Base-by-base conservation (phyloP, 441 rosid genomes). In the Pelargonium citronellum region DNA sequence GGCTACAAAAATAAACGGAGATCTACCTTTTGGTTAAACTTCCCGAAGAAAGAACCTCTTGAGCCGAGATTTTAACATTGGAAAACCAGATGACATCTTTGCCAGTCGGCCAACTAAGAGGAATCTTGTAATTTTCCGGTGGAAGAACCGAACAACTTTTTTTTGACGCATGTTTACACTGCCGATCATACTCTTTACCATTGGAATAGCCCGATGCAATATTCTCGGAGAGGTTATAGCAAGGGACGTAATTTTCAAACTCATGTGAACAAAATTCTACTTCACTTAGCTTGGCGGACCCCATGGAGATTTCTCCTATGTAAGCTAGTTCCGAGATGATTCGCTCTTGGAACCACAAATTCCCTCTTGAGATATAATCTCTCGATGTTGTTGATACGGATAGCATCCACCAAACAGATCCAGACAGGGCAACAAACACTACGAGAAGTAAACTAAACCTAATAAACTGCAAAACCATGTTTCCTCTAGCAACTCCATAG, bases 61-160 rank as follows among this genome's bases (percentile, higher is more conserved):
- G 84, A 70, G 97, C 97, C 63, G 91, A 88, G 74, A 95, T 91
- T 75, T 87, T 88, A 67, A 89, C 99, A 82, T 95, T 95, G n/a
- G 86, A 73, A 79, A 80, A 83, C 99, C 99, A 95, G 17, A 91
- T 92, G 49, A 95, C 79, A 81, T 95, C 99, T 80, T 84, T 90
- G 71, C 99, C 99, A 19, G 95, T 90, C 6, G 98, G 98, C 99
- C 99, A 95, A 75, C 96, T 84, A 76, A 92, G 95, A 79, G 99
- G 99, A 71, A 91, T 79, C 78, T 81, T 85, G 80, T 95, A 95
- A 9, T 87, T 87, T 20, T 73, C 75, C 0, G 98, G 97, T 46
- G 99, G 91, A 72, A 86, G 85, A 1, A 81, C 88, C 53, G 90
- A 76, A 80, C 98, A 95, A 70, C 78, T 87, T 69, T 79, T 81